phyloP scores from a whole-genome alignment of 2,329 filamentous ascomycete genomes.

The Penicillium thymicola region DNA sequence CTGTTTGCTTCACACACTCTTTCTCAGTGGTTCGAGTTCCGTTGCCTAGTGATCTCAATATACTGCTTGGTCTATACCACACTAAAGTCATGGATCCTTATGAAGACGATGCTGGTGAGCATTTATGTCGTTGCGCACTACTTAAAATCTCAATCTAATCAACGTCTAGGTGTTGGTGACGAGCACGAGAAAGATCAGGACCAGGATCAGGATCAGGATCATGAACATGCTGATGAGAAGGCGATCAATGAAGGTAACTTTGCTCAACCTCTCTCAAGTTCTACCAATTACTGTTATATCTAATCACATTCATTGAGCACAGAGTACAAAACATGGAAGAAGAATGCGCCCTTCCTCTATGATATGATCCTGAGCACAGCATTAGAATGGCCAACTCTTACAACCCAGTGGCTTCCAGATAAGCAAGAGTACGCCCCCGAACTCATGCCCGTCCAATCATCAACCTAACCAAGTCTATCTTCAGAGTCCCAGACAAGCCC shows the following conservation, averaged over 20 bases:
- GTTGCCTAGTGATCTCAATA: not conserved
- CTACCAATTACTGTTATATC: not conserved
- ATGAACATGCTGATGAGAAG: constrained; percentile 76
- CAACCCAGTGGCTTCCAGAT: constrained; percentile 97
- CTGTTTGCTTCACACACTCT: not conserved
- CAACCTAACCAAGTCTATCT: constrained; percentile 1
- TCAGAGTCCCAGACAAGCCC: constrained; percentile 73
- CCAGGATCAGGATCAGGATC: constrained; percentile 58
- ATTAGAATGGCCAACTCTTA: constrained; percentile 94
- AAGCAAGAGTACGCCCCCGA: constrained; percentile 63
- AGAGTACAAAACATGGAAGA: constrained; percentile 99
- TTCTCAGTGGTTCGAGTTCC: not conserved
- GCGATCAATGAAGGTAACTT: constrained; percentile 84
- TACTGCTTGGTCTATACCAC: not conserved
- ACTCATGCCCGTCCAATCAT: not conserved
- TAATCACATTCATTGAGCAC: constrained; percentile 5
- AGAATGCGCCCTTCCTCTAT: constrained; percentile 97
- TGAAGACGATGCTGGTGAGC: constrained; percentile 32
- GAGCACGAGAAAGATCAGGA: constrained; percentile 31
- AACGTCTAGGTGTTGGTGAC: constrained; percentile 27
- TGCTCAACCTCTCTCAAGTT: not conserved
- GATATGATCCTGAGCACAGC: constrained; percentile 96
- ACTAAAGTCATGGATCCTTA: constrained; percentile 33
- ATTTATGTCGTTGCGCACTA: constrained; percentile 5
- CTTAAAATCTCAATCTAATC: constrained; percentile 22